Evolutionary conservation across 805 yeast genomes (phyloP), one percentile per base, ranked within the genome.

Genomic region (Middelhovenomyces tepae): DNA sequence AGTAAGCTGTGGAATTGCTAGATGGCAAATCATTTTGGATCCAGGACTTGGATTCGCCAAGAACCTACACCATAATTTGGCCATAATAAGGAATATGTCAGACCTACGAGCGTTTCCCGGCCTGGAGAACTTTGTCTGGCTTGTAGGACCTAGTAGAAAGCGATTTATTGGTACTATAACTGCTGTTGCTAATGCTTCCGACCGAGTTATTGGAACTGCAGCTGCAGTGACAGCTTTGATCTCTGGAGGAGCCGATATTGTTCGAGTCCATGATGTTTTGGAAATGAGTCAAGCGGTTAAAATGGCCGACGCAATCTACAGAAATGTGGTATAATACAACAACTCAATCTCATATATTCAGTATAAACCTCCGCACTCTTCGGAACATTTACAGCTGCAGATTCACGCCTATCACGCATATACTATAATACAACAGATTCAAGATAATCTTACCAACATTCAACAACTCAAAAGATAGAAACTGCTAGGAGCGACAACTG

Each of bases 1-100:
- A 8, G 57, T 71, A 27, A 47, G 45, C 1, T 59, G 54, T 0
- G 95, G 95, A 4, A 73, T 89, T 1, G 64, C 67, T 38, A 75
- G 89, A 55, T 91, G 95, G 95, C 97, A 91, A 57, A 62, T 91
- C 3, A 74, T 91, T 11, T 49, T 86, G 3, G 99, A 91, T 53
- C 98, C 99, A 1, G 98, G 98, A 2, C 59, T 91, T 26, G 98
- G 99, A 2, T 91, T 91, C 57, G 96, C 97, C n/a, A 91, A 91
- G 54, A 69, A 67, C 34, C 46, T 68, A n/a, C 44, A 52, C 5
- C 94, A 87, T 49, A 89, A 87, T 53, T 44, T 87, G 20, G 66
- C 67, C 15, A 46, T 85, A 1, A 65, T 91, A 18, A 68, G 73
- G 13, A 43, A 50, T 11, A 48, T 56, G 13, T 32, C 36, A 4